A percentile compares a stretch with the other conserved stretches of the same genome.
phyloP scores from a whole-genome alignment of 2,329 filamentous ascomycete species.

The Ceratocystiopsis sp. region DNA sequence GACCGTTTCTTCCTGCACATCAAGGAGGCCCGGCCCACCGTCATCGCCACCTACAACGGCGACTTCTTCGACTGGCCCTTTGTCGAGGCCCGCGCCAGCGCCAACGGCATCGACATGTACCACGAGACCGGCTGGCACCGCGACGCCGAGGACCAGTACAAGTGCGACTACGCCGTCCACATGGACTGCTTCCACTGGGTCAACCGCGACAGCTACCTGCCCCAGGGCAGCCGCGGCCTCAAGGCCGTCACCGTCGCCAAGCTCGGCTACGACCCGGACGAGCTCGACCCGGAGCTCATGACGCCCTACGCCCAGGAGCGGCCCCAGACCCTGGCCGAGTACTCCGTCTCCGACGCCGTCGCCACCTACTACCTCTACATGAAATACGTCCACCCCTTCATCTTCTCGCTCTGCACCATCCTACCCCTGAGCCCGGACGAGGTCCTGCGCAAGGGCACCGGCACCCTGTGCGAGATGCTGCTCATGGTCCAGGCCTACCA shows the following conservation, averaged over 20 bases:
- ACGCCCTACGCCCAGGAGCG: conserved; percentile 77
- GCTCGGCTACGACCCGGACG: conserved; percentile 93
- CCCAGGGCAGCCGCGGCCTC: conserved; percentile 88
- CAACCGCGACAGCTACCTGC: conserved; percentile 93
- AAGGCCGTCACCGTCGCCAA: conserved; percentile 98
- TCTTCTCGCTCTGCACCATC: conserved; percentile 96
- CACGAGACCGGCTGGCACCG: conserved; percentile 94
- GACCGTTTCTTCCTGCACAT: conserved; percentile 92
- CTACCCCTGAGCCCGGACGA: conserved; percentile 86
- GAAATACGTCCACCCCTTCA: conserved; percentile 99
- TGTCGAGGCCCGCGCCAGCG: conserved; percentile 80
- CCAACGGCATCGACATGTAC: conserved; percentile 98
- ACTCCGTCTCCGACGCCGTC: conserved; percentile 96
- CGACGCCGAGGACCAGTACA: conserved; percentile 89
- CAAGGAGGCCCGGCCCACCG: conserved; percentile 83
- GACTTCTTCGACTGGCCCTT: conserved; percentile 99
- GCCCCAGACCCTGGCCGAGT: conserved; percentile 88
- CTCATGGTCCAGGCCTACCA: conserved; percentile 97
- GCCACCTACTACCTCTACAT: conserved; percentile 99
- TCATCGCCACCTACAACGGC: conserved; percentile 99
- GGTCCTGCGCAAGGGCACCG: conserved; percentile 84
- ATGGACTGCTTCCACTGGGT: conserved; percentile 99
- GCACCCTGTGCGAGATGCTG: conserved; percentile 98
- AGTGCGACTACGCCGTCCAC: conserved; percentile 88
- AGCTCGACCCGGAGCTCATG: conserved; percentile 95